Base-by-base conservation (phyloP, 2,329 filamentous ascomycete species). In the Cyclaneusma minus region DNA sequence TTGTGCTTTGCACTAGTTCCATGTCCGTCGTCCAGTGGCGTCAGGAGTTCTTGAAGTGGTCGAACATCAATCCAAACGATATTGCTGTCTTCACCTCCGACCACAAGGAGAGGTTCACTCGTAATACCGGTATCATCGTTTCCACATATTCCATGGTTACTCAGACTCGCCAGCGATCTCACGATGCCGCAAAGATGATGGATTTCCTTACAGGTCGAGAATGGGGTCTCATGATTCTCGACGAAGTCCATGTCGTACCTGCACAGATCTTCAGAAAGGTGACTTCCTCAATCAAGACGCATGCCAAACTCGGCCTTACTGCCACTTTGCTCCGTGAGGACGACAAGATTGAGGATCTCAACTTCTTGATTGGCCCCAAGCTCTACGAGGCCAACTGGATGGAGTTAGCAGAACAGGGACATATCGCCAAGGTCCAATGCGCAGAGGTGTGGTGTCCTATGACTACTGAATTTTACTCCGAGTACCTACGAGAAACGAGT, bases 81-180 rank as follows among this genome's bases (percentile, higher is more conserved):
- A 85, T 98, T 43, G 83, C 85, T 16, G 74, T 92, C 29, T 98
- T 98, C 51, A 94, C 89, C 0, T 87, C 85, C 0, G 84, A 92
- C 39, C 82, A 82, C 48, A 98, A 98, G 53, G 73, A 76, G 27
- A 65, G 64, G 30, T 93, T 98, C 42, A 74, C 76, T 2, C 72
- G 85, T 25, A 87, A 83, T 45, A 92, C 89, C 2, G 89, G 89
- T 46, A 85, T 98, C 37, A 91, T 98, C 38, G 84, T 98, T 27
- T 92, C 85, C 7, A 98, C 89, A 1, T 98, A 98, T 51, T 89
- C 83, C 32, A 98, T 98, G 89, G 84, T 98, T n/a, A 92, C 83
- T 6, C 81, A 89, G 44, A 84, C 77, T 9, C 68, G 83, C 25
- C 78, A 82, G 32, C 68, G 87, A 31, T 87, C 89, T 2, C 76